Conservation (phyloP, 176 grass and related monocot species). For the Ensete ventricosum region DNA sequence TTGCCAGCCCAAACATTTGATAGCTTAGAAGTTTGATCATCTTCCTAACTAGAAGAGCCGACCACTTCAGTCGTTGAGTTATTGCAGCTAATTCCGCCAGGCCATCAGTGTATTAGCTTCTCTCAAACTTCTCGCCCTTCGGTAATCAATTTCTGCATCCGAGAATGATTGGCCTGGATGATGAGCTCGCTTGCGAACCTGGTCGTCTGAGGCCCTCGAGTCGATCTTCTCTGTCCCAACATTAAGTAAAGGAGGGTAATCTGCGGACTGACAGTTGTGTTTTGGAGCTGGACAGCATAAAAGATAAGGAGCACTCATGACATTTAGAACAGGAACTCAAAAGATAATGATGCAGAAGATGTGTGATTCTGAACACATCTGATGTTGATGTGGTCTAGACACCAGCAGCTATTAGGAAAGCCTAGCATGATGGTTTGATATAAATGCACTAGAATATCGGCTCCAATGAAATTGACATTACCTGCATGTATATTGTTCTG, state of each 20-base stretch:
- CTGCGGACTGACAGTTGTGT: background rate
- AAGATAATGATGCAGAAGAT: background rate
- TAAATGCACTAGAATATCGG: background rate
- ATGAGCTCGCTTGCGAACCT: slow-evolving; percentile 42
- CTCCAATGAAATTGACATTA: background rate
- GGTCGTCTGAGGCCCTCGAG: slow-evolving; percentile 43
- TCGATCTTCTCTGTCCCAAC: slow-evolving; percentile 42
- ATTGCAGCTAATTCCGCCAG: slow-evolving; percentile 61
- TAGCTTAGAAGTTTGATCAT: no score
- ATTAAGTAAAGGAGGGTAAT: slow-evolving; percentile 19
- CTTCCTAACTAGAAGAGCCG: no score
- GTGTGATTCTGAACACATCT: background rate
- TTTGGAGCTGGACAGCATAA: slow-evolving; percentile 1
- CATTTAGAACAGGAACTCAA: background rate
- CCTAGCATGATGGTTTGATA: background rate
- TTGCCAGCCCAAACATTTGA: no score
- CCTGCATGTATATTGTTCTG: background rate
- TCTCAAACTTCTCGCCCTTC: slow-evolving; percentile 86
- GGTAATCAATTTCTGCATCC: slow-evolving; percentile 80
- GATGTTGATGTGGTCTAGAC: background rate
- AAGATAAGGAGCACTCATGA: background rate
- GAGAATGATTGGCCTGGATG: slow-evolving; percentile 59
- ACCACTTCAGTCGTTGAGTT: slow-evolving; percentile 2
- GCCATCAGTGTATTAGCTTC: slow-evolving; percentile 52
- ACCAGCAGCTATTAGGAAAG: background rate